Percentiles rank a stretch among this genome's conserved stretches.
Evolutionary conservation across 495 filamentous ascomycete genomes (phyloP).

Genomic region (Rusavskia elegans): DNA sequence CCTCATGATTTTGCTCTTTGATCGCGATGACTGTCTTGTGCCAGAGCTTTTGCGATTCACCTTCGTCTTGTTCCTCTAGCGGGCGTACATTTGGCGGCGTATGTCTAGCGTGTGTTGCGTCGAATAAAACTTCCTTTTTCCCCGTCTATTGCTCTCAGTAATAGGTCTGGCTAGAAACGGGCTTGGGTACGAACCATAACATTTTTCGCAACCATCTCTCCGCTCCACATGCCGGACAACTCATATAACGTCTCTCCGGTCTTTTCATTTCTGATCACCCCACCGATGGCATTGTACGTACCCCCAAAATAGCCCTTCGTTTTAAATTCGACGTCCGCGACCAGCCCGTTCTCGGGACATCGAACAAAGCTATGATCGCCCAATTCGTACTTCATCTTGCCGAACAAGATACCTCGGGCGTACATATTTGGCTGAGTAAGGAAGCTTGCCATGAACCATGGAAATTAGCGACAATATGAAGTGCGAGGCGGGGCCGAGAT

Average conservation of each 20-base stretch:
- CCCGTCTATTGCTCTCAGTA: constrained; percentile 43
- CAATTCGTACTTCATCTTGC: constrained; percentile 99
- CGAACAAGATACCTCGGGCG: constrained; percentile 89
- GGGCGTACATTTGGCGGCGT: constrained; percentile 62
- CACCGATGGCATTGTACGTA: constrained; percentile 90
- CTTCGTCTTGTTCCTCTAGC: constrained; percentile 71
- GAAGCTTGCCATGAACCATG: constrained; percentile 32
- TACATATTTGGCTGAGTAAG: constrained; percentile 99
- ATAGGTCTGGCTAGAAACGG: no score
- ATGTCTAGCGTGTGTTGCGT: constrained; percentile 61
- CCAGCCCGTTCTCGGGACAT: constrained; percentile 71
- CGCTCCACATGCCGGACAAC: constrained; percentile 82
- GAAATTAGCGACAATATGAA: no score
- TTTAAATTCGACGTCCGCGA: constrained; percentile 97
- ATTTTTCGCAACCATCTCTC: constrained; percentile 82
- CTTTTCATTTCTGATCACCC: constrained; percentile 76
- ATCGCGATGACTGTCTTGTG: constrained; percentile 62
- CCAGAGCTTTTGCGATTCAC: constrained; percentile 86
- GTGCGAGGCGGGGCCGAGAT: background rate
- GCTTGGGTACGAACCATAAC: constrained; percentile 39
- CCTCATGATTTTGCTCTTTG: constrained; percentile 67
- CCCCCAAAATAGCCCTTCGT: constrained; percentile 96
- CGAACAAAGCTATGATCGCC: constrained; percentile 92
- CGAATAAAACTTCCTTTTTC: constrained; percentile 77
- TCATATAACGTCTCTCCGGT: constrained; percentile 79